Conservation (phyloP, 2,329 filamentous ascomycete genomes). For the Metarhizium humberi region DNA sequence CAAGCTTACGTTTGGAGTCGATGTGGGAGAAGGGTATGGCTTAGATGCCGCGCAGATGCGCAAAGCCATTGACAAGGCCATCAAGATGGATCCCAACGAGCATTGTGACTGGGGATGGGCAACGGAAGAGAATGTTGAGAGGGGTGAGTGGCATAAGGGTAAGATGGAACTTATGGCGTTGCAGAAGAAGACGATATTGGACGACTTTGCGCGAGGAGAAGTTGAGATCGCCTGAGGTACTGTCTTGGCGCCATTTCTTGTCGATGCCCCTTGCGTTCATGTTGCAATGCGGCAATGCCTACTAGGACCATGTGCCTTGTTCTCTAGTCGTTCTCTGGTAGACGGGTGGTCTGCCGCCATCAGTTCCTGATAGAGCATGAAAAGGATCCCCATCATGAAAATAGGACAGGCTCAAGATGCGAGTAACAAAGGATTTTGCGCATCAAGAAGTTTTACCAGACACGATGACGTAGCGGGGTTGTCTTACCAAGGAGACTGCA, state of each 20-base stretch:
- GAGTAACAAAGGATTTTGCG: neutral
- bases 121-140: constrained; percentile 1
- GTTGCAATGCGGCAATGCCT: neutral
- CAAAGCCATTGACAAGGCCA: neutral
- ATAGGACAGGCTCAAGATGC: neutral
- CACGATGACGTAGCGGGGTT: neutral
- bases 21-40: constrained; percentile 1
- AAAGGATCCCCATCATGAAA: too few species aligned
- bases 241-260: neutral
- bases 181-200: neutral
- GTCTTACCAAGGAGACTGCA: too few species aligned
- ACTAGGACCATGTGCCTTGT: neutral
- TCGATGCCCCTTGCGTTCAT: neutral
- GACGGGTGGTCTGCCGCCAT: too few species aligned
- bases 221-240: neutral
- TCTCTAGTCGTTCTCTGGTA: neutral
- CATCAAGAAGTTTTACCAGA: neutral
- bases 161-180: neutral
- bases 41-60: neutral
- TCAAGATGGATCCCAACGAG: constrained; percentile 7
- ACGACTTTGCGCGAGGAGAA: neutral
- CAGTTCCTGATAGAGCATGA: too few species aligned
- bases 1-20: constrained; percentile 6
- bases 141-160: neutral
- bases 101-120: constrained; percentile 10